Base-by-base conservation (phyloP, 768 basidiomycete genomes). In the Phylloporus arenicola region DNA sequence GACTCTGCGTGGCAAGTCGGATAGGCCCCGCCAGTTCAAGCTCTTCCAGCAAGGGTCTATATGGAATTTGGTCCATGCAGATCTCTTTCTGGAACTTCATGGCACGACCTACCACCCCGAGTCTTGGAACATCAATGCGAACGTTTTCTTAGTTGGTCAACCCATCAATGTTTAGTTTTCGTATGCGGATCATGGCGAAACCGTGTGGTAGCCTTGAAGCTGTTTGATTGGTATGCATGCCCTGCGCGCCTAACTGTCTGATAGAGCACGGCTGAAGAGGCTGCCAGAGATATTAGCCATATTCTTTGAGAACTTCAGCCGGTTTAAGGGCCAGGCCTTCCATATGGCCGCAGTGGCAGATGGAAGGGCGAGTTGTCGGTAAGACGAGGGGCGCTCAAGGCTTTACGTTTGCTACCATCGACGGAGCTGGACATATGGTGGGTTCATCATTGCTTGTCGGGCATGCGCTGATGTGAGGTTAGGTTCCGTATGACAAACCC, bases 1-100 rank as follows among this genome's bases (percentile, higher is more conserved):
- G 9, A 24, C 29, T 30, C 29, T 30, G 33, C 25, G 7, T 4
- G 4, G 39, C 37, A 13, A 16, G 13, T 34, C n/a, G 30, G 31
- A 35, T 31, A 68, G 68, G 68, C 12, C 81, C 81, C 17, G 80
- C n/a, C n/a, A n/a, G 79, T 29, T 74, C n/a, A n/a, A n/a, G 74
- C 57, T 78, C 78, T 3, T 76, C 76, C 35, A 78, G 78, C 69
- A 70, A 84, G 1, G 87, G 85, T 88, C 12, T 75, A 88, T 53
- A 85, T 86, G 75, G 88, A 88, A 64, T 69, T 76, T 57, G 88
- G 88, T 17, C 88, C 88, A 1, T 92, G 89, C 63, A 75, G 79
- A 37, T 75, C 88, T 14, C 68, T 73, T 10, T 72, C 73, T 17
- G 67, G 69, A 39, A 74, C n/a, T n/a, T n/a, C n/a, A 81, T 30